Base-by-base conservation (phyloP, 805 yeast genomes). In the Saturnispora besseyi region DNA sequence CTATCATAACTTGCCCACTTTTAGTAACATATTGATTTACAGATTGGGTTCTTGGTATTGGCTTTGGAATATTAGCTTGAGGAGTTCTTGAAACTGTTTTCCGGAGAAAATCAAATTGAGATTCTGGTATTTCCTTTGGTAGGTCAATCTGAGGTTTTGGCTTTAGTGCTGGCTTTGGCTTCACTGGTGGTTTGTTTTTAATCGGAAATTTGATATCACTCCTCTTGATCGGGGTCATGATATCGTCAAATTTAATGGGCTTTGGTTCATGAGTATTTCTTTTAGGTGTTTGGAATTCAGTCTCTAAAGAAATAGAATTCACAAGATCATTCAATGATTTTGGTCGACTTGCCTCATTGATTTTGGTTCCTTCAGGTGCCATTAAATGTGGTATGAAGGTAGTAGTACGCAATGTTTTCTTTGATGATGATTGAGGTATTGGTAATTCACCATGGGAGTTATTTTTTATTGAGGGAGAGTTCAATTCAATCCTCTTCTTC, bases 231-330 rank as follows among this genome's bases (percentile, higher is more conserved):
- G 54, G 48, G 29, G 53, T 52, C 51, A 59, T 47, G 3, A 59
- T 34, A 36, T 61, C 64, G 10, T 58, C 64, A 18, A 49, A 56
- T 34, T 43, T 53, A 24, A 62, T 53, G 4, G 60, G 53, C 30
- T 52, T 48, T 3, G 68, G 67, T 40, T 51, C 63, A 8, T 55
- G 49, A 5, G 33, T 9, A 7, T 30, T 36, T 42, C 41, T 43
- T 40, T 43, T 41, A 1, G 48, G 24, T 5, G 47, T 33, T 8
- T 49, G 45, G 33, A 45, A 51, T 3, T 45, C 18, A 2, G 52
- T 5, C n/a, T 53, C 46, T 5, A 50, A 15, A 12, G 47, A 40
- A 11, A 55, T 43, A 5, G 50, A 33, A 12, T 53, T 54, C 24
- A 54, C 48, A 13, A 57, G 41, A 2, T 49, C 46, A 5, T 48